phyloP scores from a whole-genome alignment of 164 flowering plant species.

The Protea cynaroides region DNA sequence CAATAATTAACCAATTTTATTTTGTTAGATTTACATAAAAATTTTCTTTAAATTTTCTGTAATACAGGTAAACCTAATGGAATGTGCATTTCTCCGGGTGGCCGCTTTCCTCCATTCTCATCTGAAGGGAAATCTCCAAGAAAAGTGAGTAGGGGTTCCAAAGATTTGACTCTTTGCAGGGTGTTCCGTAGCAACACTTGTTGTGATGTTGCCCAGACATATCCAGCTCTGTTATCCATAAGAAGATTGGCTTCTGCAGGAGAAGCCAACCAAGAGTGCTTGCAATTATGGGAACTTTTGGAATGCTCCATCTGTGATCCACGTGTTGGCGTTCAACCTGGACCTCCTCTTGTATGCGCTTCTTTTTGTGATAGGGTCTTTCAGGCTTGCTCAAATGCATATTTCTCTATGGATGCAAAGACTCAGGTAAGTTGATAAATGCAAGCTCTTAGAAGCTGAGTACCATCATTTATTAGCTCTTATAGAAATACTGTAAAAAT shows the following conservation, averaged over 20 bases:
- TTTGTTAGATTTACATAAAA: background rate
- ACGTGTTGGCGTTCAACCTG: conserved; percentile 70
- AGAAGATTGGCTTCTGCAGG: conserved; percentile 72
- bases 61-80: conserved; percentile 52
- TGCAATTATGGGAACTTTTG: conserved; percentile 84
- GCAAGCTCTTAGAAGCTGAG: background rate
- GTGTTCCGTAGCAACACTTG: conserved; percentile 81
- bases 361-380: conserved; percentile 84
- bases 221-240: conserved; percentile 66
- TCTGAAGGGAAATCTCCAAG: conserved; percentile 79
- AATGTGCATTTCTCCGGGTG: conserved; percentile 76
- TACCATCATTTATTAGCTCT: background rate
- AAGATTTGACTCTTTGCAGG: conserved; percentile 81
- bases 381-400: conserved; percentile 74
- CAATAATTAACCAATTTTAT: background rate
- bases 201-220: conserved; percentile 80
- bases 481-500: too few species aligned
- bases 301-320: conserved; percentile 98
- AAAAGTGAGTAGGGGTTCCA: conserved; percentile 58
- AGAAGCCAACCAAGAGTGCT: conserved; percentile 82
- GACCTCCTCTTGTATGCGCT: conserved; percentile 77
- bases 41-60: conserved; percentile 1
- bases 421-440: conserved; percentile 49
- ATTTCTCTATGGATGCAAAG: conserved; percentile 71
- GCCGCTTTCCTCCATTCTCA: conserved; percentile 81